These are phyloP conservation scores for Harringtonia lauricola DNA, from an alignment of 2,329 filamentous ascomycete genomes.

Conservation along the genomic window DNA sequence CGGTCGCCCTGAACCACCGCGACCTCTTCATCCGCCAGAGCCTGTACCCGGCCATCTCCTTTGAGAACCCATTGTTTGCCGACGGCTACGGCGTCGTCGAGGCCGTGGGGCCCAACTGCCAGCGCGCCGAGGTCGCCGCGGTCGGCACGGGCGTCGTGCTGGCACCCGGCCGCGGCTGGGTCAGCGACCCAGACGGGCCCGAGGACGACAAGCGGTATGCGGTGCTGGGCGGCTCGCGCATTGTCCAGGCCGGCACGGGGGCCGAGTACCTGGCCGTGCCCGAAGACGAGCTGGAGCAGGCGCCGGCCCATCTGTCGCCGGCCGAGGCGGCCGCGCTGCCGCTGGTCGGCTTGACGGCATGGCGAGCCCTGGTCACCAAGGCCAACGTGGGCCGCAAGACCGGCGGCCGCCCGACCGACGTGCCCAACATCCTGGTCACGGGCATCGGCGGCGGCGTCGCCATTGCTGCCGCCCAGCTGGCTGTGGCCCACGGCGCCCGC, in stretches of 20 bases:
- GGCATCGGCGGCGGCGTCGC: slow-evolving; percentile 92
- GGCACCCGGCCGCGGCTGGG: slow-evolving; percentile 71
- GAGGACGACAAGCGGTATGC: slow-evolving; percentile 49
- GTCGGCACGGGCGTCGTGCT: slow-evolving; percentile 63
- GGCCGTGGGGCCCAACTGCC: slow-evolving; percentile 39
- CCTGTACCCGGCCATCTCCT: slow-evolving; percentile 78
- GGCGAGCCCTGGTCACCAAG: slow-evolving; percentile 78
- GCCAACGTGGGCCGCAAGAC: slow-evolving; percentile 42
- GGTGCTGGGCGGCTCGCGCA: slow-evolving; percentile 59
- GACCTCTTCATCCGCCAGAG: slow-evolving; percentile 91
- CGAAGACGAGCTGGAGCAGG: slow-evolving; percentile 62
- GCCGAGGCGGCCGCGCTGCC: slow-evolving; percentile 76
- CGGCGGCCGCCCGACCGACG: slow-evolving; percentile 21
- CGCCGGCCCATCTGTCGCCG: slow-evolving; percentile 59
- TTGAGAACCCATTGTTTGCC: slow-evolving; percentile 65
- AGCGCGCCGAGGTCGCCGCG: slow-evolving; percentile 27
- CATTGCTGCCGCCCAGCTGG: slow-evolving; percentile 71
- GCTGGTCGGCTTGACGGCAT: slow-evolving; percentile 76
- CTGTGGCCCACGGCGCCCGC: slow-evolving; percentile 58
- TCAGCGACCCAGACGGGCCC: slow-evolving; percentile 57
- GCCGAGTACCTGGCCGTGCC: slow-evolving; percentile 63
- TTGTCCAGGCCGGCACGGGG: slow-evolving; percentile 57
- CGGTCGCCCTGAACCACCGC: slow-evolving; percentile 84
- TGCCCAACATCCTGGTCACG: slow-evolving; percentile 70
- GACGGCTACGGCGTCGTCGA: slow-evolving; percentile 74